phyloP scores from a whole-genome alignment of 805 yeast genomes.

The Yamadazyma phyllophila region DNA sequence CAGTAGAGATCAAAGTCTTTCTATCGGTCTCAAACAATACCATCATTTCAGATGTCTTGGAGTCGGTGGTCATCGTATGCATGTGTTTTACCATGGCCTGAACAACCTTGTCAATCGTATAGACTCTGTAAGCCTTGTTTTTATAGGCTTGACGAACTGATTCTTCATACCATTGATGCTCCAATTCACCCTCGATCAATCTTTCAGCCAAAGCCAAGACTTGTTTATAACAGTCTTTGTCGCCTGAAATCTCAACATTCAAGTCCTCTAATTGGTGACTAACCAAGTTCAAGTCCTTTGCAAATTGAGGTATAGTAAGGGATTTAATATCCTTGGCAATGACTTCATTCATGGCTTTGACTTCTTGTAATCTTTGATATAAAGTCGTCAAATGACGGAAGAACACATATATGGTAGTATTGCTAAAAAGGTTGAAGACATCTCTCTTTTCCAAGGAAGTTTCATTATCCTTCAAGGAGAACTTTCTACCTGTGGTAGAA shows the following conservation, averaged over 20 bases:
- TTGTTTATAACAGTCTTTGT: constrained; percentile 69
- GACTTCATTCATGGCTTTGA: constrained; percentile 66
- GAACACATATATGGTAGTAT: constrained; percentile 84
- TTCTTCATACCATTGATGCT: constrained; percentile 94
- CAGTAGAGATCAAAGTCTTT: constrained; percentile 57
- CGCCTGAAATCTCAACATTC: constrained; percentile 69
- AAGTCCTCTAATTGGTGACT: constrained; percentile 78
- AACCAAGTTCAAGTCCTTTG: constrained; percentile 78
- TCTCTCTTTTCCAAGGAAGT: constrained; percentile 40
- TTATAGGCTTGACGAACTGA: constrained; percentile 91
- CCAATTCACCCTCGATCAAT: constrained; percentile 84
- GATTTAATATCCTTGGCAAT: constrained; percentile 70
- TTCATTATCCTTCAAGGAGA: constrained; percentile 25
- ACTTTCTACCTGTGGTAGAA: constrained; percentile 32
- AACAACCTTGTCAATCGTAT: constrained; percentile 89
- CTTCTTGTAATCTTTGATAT: constrained; percentile 75
- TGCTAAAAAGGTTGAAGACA: constrained; percentile 77
- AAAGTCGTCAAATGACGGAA: constrained; percentile 81
- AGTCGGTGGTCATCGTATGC: constrained; percentile 78
- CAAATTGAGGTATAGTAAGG: constrained; percentile 69
- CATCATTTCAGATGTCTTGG: constrained; percentile 76
- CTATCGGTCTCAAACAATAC: constrained; percentile 82
- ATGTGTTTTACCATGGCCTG: constrained; percentile 74
- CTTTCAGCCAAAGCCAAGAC: constrained; percentile 71
- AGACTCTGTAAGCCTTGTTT: constrained; percentile 87